Percentiles rank a stretch among this genome's conserved stretches.
phyloP scores from a whole-genome alignment of 2,329 filamentous ascomycete species.

The Penicillium aurantiogriseum region DNA sequence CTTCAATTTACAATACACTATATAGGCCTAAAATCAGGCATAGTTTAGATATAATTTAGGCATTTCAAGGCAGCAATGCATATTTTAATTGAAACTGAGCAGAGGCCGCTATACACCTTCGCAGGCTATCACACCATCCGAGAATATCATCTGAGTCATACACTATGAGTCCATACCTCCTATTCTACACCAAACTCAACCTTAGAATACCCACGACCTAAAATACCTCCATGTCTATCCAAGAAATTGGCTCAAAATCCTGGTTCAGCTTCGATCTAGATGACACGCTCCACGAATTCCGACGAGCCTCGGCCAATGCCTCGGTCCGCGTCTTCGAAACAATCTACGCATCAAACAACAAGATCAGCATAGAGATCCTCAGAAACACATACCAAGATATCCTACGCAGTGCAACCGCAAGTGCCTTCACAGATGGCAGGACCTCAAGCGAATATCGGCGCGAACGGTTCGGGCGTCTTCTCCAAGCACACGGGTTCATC shows the following conservation, averaged over 20 bases:
- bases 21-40: no score
- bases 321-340: conserved; percentile 30
- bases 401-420: conserved; percentile 35
- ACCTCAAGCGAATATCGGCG: conserved; percentile 46
- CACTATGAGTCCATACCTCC: not conserved
- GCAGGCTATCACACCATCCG: not conserved
- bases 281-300: conserved; percentile 51
- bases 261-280: conserved; percentile 53
- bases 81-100: no score
- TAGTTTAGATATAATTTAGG: no score
- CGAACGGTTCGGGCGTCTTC: conserved; percentile 39
- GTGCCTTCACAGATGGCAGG: conserved; percentile 48
- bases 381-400: conserved; percentile 20
- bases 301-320: conserved; percentile 41
- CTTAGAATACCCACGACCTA: not conserved
- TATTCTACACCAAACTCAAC: not conserved
- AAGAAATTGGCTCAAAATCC: conserved; percentile 25
- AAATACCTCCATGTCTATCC: not conserved
- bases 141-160: not conserved
- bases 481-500: conserved; percentile 24
- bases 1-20: no score
- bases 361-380: conserved; percentile 7
- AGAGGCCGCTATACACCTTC: no score
- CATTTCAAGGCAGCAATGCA: no score
- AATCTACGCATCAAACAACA: conserved; percentile 26